Base-by-base conservation (phyloP, 2,329 filamentous ascomycete species). In the Aspergillus sp. region DNA sequence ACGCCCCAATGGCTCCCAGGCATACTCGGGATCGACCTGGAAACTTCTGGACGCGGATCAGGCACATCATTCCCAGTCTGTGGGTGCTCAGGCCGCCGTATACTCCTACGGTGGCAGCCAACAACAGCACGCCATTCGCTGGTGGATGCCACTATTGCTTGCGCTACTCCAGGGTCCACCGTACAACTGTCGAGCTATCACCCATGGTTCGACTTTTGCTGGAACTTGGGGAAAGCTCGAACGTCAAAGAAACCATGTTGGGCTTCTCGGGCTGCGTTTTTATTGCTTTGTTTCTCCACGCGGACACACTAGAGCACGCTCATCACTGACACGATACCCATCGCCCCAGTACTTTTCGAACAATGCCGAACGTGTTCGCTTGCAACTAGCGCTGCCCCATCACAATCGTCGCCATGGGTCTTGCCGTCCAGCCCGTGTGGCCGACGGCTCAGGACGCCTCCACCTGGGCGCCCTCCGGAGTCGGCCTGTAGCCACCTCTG, bases 291-390 rank as follows among this genome's bases (percentile, higher is more conserved):
- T 20, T 3, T n/a, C 33, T 31, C 19, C 5, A 6, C 5, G 19
- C 6, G 19, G 19, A 5, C 19, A 22, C 19, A 22, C 19, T 22
- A 22, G 19, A 24, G 8, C 30, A 33, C 30, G 33, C 33, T 31
- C n/a, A 24, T 17, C 20, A 30, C 39, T 44, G 35, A 43, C 38
- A 33, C 37, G 33, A 39, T 36, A 42, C 29, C 31, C 33, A 39
- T 43, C 48, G 38, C 47, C 40, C 35, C 47, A 61, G 58, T 52
- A 55, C 44, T 61, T 62, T 49, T 61, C 57, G 42, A 62, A 22
- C 10, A 22, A 61, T 51, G 43, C 57, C 29, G 57, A 61, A 46
- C 55, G 53, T 19, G 49, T 59, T 36, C 58, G 51, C 32, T 50
- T 54, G 33, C 50, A 55, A 43, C 41, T 58, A 50, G 53, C 44